Percentiles rank a stretch among this genome's conserved stretches.
phyloP scores from a whole-genome alignment of 805 yeast species.

The Ogataea wickerhamii region DNA sequence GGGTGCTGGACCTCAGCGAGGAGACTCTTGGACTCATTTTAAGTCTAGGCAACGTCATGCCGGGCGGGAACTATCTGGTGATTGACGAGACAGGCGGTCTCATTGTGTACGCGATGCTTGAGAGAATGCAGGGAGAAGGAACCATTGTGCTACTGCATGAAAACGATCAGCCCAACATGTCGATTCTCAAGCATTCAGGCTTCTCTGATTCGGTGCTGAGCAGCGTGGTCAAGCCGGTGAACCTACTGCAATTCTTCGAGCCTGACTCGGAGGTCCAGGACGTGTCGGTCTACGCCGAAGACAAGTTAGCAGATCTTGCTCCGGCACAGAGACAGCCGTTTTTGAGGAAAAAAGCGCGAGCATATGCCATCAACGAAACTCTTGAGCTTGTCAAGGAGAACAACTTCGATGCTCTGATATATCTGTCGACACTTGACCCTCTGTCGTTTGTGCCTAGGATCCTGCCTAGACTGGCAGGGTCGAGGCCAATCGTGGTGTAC shows the following conservation, averaged over 20 bases:
- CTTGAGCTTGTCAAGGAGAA: conserved; percentile 48
- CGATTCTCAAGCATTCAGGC: conserved; percentile 64
- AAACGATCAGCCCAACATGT: conserved; percentile 86
- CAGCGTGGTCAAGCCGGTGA: conserved; percentile 62
- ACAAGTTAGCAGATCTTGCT: conserved; percentile 52
- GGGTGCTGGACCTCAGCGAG: conserved; percentile 75
- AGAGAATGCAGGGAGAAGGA: conserved; percentile 81
- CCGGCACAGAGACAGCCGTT: conserved; percentile 63
- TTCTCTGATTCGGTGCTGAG: conserved; percentile 50
- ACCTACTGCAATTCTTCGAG: conserved; percentile 75
- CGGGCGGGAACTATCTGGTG: conserved; percentile 86
- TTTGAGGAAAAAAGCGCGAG: conserved; percentile 58
- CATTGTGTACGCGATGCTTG: conserved; percentile 79
- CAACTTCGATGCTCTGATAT: conserved; percentile 70
- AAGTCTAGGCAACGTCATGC: conserved; percentile 75
- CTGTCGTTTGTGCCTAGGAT: conserved; percentile 60
- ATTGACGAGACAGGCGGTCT: conserved; percentile 95
- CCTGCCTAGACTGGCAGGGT: conserved; percentile 69
- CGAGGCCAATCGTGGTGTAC: conserved; percentile 82
- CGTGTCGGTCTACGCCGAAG: conserved; percentile 44
- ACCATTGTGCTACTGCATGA: conserved; percentile 76
- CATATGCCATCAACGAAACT: conserved; percentile 45
- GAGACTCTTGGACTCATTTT: conserved; percentile 79
- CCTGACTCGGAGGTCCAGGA: conserved; percentile 59
- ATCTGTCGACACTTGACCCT: conserved; percentile 69